Evolutionary conservation across 192 early-diverging fungal species (phyloP).

Genomic region (Coemansia sp.): DNA sequence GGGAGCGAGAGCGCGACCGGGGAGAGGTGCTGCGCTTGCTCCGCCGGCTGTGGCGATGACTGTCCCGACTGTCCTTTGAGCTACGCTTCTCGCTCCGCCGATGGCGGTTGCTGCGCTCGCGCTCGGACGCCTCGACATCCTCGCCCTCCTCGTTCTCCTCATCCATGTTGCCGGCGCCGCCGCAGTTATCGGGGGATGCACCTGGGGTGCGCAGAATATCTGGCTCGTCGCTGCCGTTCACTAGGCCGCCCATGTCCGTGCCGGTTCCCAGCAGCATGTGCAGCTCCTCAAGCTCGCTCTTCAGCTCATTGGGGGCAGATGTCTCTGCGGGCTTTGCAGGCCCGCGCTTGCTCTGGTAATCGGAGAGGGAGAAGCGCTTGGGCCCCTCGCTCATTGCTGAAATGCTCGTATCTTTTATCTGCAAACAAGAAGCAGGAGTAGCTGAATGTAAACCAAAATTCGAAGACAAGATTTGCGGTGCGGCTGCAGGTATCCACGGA

Average conservation of each 20-base stretch:
- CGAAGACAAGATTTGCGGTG: too few species aligned
- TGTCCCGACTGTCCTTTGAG: slow-evolving; percentile 14
- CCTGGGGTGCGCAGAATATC: slow-evolving; percentile 42
- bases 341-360: slow-evolving; percentile 50
- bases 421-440: too few species aligned
- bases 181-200: slow-evolving; percentile 27
- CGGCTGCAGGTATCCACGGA: too few species aligned
- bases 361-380: slow-evolving; percentile 51
- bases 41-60: slow-evolving; percentile 7
- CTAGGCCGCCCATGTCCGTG: not conserved
- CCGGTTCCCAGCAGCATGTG: slow-evolving; percentile 48
- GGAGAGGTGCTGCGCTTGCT: slow-evolving; percentile 30
- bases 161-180: too few species aligned
- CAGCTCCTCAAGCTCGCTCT: slow-evolving; percentile 52
- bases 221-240: not conserved
- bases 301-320: slow-evolving; percentile 19
- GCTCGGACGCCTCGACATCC: slow-evolving; percentile 18
- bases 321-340: slow-evolving; percentile 24
- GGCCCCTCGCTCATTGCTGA: slow-evolving; percentile 40
- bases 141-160: slow-evolving; percentile 22
- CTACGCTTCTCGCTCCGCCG: slow-evolving; percentile 16
- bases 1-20: slow-evolving; percentile 19
- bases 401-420: not conserved
- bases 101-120: slow-evolving; percentile 8
- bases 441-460: too few species aligned